phyloP scores from a whole-genome alignment of 2,329 filamentous ascomycete species.

The Pseudogymnoascus sp. region DNA sequence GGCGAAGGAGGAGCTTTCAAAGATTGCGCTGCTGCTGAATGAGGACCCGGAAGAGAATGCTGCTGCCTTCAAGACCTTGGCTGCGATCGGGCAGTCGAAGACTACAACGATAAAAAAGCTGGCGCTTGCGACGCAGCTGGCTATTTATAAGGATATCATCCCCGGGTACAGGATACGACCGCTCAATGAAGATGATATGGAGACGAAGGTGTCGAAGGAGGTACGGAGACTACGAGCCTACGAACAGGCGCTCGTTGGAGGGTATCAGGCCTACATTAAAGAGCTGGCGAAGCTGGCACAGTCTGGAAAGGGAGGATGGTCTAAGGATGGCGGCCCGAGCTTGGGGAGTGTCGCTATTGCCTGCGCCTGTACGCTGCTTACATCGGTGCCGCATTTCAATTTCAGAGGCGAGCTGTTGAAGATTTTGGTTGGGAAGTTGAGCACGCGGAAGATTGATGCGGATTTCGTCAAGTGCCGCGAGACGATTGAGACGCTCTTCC shows the following conservation, averaged over 20 bases:
- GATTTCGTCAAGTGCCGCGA: conserved; percentile 71
- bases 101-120: conserved; percentile 75
- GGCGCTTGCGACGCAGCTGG: conserved; percentile 73
- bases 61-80: conserved; percentile 67
- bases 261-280: conserved; percentile 78
- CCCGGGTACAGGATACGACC: conserved; percentile 92
- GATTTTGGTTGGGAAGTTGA: conserved; percentile 78
- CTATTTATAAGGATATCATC: conserved; percentile 92
- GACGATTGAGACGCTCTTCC: conserved; percentile 73
- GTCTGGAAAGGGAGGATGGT: conserved; percentile 34
- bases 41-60: conserved; percentile 90
- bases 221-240: conserved; percentile 73
- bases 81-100: conserved; percentile 60
- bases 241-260: conserved; percentile 76
- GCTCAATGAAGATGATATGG: conserved; percentile 61
- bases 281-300: conserved; percentile 63
- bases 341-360: conserved; percentile 70
- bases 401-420: conserved; percentile 81
- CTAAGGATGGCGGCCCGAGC: conserved; percentile 35
- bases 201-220: conserved; percentile 82
- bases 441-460: conserved; percentile 58
- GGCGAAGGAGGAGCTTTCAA: conserved; percentile 87
- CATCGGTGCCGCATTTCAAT: conserved; percentile 90
- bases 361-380: conserved; percentile 74
- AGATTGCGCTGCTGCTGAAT: conserved; percentile 70